phyloP scores from a whole-genome alignment of 495 filamentous ascomycete species.

The Lindgomyces ingoldianus region DNA sequence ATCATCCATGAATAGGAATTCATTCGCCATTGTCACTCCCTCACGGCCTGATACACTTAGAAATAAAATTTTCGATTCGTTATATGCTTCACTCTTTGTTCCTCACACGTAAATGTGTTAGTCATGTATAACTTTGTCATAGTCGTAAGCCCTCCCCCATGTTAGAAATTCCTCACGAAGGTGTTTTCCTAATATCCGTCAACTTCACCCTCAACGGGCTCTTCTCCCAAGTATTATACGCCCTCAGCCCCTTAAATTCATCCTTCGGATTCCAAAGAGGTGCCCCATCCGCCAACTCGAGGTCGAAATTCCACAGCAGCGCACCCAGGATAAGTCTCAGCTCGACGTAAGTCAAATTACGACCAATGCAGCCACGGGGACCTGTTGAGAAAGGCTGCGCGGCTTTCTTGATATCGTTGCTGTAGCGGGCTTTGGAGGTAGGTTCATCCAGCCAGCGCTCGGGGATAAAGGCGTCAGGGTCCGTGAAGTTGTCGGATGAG shows the following conservation, averaged over 20 bases:
- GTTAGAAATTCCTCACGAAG: too few relatives aligned
- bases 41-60: too few relatives aligned
- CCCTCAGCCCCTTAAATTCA: constrained; percentile 33
- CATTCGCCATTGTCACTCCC: too few relatives aligned
- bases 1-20: too few relatives aligned
- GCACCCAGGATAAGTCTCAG: constrained; percentile 39
- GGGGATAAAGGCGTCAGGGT: constrained; percentile 41
- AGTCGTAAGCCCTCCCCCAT: too few relatives aligned
- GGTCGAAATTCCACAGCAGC: constrained; percentile 43
- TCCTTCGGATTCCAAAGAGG: constrained; percentile 28
- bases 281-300: constrained; percentile 32
- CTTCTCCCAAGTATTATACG: constrained; percentile 41
- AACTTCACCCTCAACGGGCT: constrained; percentile 36
- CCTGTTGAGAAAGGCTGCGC: constrained; percentile 40
- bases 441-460: constrained; percentile 37
- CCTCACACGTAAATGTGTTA: too few relatives aligned
- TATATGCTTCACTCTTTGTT: too few relatives aligned
- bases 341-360: constrained; percentile 39
- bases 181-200: constrained; percentile 31
- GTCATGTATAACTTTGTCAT: too few relatives aligned
- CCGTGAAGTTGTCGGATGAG: constrained; percentile 36
- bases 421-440: constrained; percentile 8
- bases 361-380: constrained; percentile 42
- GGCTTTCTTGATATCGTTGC: constrained; percentile 37
- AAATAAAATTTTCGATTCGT: too few relatives aligned